phyloP scores from a whole-genome alignment of 2,329 filamentous ascomycete genomes.

The Salinomyces thailandicus region DNA sequence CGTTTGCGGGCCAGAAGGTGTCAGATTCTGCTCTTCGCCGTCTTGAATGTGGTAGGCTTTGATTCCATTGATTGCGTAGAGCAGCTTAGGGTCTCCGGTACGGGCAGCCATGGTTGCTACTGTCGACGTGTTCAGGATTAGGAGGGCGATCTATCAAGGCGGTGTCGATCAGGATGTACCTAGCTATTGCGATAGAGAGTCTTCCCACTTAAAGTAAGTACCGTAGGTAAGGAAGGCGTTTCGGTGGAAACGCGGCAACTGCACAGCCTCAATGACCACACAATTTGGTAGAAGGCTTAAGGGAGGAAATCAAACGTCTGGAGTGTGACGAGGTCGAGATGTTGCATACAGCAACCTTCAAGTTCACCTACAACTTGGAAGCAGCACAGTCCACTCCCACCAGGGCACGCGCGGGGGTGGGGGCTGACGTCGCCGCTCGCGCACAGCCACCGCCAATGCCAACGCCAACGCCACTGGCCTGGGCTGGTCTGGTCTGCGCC shows the following conservation, averaged over 20 bases:
- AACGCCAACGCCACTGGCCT: too few relatives aligned
- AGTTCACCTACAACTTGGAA: too few relatives aligned
- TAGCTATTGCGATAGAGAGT: neutral
- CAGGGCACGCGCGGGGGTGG: too few relatives aligned
- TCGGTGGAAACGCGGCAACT: too few relatives aligned
- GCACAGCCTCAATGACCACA: constrained; percentile 2
- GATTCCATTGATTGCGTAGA: constrained; percentile 64
- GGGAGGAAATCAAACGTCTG: neutral
- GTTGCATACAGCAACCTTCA: too few relatives aligned
- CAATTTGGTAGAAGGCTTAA: neutral
- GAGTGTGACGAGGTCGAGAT: too few relatives aligned
- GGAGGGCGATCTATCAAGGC: neutral
- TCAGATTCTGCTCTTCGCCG: constrained; percentile 74
- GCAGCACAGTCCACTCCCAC: too few relatives aligned
- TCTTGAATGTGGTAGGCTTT: constrained; percentile 83
- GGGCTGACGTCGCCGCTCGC: too few relatives aligned
- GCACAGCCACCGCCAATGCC: too few relatives aligned
- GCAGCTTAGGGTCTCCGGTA: constrained; percentile 43
- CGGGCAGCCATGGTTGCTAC: constrained; percentile 31
- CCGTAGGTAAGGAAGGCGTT: too few relatives aligned
- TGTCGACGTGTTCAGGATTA: neutral
- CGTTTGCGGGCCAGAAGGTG: constrained; percentile 76
- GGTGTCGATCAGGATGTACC: neutral
- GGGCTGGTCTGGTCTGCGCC: too few relatives aligned
- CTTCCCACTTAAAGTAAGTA: too few relatives aligned